Evolutionary conservation across 1,284 basidiomycete species (phyloP), one percentile per base, ranked within the genome.

Genomic region (Trichosporon coremiiforme): DNA sequence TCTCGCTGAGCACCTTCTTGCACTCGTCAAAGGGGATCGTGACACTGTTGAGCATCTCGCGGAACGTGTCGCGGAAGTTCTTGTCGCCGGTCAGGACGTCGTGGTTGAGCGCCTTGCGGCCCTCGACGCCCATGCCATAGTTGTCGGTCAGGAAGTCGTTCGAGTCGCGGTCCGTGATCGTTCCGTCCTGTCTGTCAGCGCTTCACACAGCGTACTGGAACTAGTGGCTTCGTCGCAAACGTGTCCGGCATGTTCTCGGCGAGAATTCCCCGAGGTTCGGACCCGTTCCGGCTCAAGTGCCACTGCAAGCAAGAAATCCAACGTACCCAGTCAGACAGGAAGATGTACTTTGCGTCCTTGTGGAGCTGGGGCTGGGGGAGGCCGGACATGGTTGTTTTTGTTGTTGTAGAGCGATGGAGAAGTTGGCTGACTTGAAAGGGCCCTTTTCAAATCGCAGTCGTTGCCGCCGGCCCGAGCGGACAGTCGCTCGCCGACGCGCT

Each of bases 161-260:
- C 22, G 91, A 93, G 83, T 96, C 93, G 76, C 87, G 88, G 64
- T 89, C 93, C 7, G 93, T 95, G 83, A 95, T 95, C 25, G 93
- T 96, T 77, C 93, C 94, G 85, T 95, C 94, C 93, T 83, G 64
- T 7, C 17, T 90, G 60, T 33, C 29, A 66, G 71, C 63, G 41
- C 25, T 25, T 25, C 25, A 25, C 25, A 25, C 25, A 25, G 25
- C 25, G 25, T 25, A 25, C 25, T 25, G 36, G 8, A 12, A 4
- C 36, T 10, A n/a, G 15, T 7, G 15, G 13, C 57, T n/a, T n/a
- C 22, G 50, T 20, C 50, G 50, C 25, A 45, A 45, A 45, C 41
- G 41, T 45, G 41, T 45, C 17, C 41, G 6, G 17, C 8, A 15
- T 17, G 17, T 10, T 55, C 12, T 15, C 29, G 55, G 31, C 12